Base-by-base conservation (phyloP, 371 early-diverging fungal species). In the Phascolomyces articulosus region DNA sequence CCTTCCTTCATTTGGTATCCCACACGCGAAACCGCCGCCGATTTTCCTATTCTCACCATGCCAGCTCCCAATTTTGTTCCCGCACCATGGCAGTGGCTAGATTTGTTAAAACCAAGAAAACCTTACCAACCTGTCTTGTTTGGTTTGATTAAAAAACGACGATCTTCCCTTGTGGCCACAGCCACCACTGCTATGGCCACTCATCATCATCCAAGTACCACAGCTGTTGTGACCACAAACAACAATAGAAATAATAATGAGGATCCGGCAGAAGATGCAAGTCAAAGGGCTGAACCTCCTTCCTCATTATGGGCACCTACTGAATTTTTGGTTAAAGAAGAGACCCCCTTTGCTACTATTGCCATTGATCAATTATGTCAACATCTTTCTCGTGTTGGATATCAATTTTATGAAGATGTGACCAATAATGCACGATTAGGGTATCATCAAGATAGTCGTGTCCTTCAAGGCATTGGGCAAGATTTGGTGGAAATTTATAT, bases 1-100 rank as follows among this genome's bases (percentile, higher is more conserved):
- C 53, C 67, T n/a, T 62, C 63, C 53, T 58, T 67, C 20, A 23
- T 67, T 23, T 62, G 67, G 63, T 67, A 62, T 40, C 62, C 67
- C 23, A 38, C 40, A 6, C 40, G 40, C 28, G 34, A 40, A 23
- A 31, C 40, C n/a, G 28, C 29, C 34, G 62, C 56, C 48, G 58
- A 58, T 10, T 58, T 67, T 38, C 67, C 62, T 40, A 62, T 62
- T 21, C 38, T 55, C 15, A 47, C 63, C 57, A 58, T 64, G 58
- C 66, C 69, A n/a, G 47, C 63, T 26, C 73, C 73, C 4, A 55
- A 28, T 24, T 73, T 73, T 60, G 49, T 64, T 11, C 73, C 73
- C 10, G 62, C 73, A 26, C 69, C 69, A 23, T 73, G 73, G 73
- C 69, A 73, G 49, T 73, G 73, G 73, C 31, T 64, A 20, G 73